These are phyloP conservation scores for Fusarium cicatricum DNA, from an alignment of 2,329 filamentous ascomycete genomes.

Conservation along the genomic window DNA sequence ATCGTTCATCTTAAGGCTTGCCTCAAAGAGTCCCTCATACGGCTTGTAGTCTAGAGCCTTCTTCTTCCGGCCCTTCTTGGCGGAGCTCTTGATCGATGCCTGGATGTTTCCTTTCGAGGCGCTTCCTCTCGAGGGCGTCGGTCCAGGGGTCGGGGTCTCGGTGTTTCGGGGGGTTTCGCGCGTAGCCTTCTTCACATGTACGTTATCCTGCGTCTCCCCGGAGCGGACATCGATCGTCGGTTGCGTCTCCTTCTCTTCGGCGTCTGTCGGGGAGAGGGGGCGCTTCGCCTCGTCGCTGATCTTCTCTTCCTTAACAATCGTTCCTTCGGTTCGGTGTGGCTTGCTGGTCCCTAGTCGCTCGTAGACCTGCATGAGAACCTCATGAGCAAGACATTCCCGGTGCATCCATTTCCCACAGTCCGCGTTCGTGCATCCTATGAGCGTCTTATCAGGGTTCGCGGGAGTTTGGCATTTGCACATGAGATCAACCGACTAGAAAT, in stretches of 20 bases:
- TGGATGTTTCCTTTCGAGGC: constrained; percentile 24
- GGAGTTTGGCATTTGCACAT: constrained; percentile 68
- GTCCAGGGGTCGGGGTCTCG: constrained; percentile 45
- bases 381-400: constrained; percentile 67
- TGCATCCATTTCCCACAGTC: constrained; percentile 70
- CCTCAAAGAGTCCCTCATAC: constrained; percentile 62
- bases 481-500: constrained; percentile 57
- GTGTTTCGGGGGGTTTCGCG: constrained; percentile 44
- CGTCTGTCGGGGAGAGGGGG: constrained; percentile 61
- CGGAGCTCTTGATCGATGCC: constrained; percentile 39
- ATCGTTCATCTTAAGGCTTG: constrained; percentile 56
- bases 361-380: constrained; percentile 60
- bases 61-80: constrained; percentile 51
- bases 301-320: constrained; percentile 52
- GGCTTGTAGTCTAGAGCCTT: constrained; percentile 52
- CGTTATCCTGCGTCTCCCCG: constrained; percentile 52
- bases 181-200: constrained; percentile 48
- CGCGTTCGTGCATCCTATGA: constrained; percentile 65
- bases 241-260: constrained; percentile 58
- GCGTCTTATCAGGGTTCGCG: constrained; percentile 67
- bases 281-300: constrained; percentile 46
- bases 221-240: constrained; percentile 63
- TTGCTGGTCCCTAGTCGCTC: constrained; percentile 59
- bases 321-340: constrained; percentile 54
- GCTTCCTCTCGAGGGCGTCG: constrained; percentile 36